Evolutionary conservation across 768 basidiomycete species (phyloP).

Genomic region (Hortiboletus campestris): DNA sequence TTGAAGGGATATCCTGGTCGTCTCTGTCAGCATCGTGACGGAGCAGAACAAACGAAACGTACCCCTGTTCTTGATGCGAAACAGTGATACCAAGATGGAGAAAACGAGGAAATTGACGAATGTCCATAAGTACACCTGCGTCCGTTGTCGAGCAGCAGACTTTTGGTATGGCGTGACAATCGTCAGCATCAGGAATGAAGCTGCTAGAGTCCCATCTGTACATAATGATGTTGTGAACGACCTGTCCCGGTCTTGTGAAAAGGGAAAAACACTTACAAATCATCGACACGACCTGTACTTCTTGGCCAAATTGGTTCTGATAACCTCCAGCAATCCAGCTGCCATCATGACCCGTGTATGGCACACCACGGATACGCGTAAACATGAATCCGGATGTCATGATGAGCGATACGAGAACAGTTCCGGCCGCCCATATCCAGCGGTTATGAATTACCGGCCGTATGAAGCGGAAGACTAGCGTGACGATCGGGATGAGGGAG

Average conservation of each 20-base stretch:
- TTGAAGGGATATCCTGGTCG: constrained; percentile 75
- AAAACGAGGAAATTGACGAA: constrained; percentile 79
- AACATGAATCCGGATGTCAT: constrained; percentile 98
- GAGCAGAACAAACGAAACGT: constrained; percentile 4
- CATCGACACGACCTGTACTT: constrained; percentile 81
- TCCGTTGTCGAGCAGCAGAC: constrained; percentile 71
- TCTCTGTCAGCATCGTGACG: not conserved
- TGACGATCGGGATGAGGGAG: constrained; percentile 45
- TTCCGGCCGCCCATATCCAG: constrained; percentile 75
- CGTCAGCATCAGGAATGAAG: constrained; percentile 77
- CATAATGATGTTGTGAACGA: constrained; percentile 3
- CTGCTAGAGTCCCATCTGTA: constrained; percentile 80
- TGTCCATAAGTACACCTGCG: constrained; percentile 90
- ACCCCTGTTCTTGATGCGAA: constrained; percentile 91
- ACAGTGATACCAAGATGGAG: constrained; percentile 81
- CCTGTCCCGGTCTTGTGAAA: not conserved
- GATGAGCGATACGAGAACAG: constrained; percentile 61
- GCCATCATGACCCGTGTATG: constrained; percentile 61
- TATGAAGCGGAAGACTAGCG: constrained; percentile 57
- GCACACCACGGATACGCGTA: constrained; percentile 81
- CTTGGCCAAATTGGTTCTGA: constrained; percentile 89
- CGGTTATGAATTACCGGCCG: constrained; percentile 64
- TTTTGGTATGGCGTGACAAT: constrained; percentile 76
- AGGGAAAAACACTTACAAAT: constrained; percentile 63
- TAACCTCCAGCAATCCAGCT: constrained; percentile 87